Conservation (phyloP, 2,329 filamentous ascomycete genomes). For the Aspergillus texensis region DNA sequence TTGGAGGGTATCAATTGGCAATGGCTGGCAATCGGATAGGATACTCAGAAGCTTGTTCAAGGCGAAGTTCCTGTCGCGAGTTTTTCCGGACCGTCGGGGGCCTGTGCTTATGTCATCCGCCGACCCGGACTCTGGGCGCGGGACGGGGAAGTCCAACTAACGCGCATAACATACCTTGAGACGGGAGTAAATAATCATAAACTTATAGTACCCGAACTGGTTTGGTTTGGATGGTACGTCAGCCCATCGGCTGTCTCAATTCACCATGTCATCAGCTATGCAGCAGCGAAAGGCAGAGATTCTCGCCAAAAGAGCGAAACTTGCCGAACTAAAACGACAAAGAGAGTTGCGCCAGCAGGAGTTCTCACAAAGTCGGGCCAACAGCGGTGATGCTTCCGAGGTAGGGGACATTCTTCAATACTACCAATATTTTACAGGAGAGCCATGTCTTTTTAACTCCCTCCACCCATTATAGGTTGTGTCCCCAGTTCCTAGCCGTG, state of each 20-base stretch:
- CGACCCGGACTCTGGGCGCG: slow-evolving; percentile 21
- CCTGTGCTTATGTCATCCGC: slow-evolving; percentile 43
- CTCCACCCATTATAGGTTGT: slow-evolving; percentile 54
- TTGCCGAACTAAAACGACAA: slow-evolving; percentile 92
- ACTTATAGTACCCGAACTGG: slow-evolving; percentile 24
- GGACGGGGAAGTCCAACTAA: slow-evolving; percentile 6
- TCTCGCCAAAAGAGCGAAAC: slow-evolving; percentile 92
- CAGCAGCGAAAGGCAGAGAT: slow-evolving; percentile 92
- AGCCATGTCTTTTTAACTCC: neutral
- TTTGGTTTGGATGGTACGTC: slow-evolving; percentile 6
- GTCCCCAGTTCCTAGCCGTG: slow-evolving; percentile 70
- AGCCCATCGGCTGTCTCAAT: slow-evolving; percentile 6
- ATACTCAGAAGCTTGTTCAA: slow-evolving; percentile 29
- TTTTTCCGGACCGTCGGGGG: slow-evolving; percentile 43
- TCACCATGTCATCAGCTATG: slow-evolving; percentile 40
- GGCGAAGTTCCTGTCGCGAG: slow-evolving; percentile 46
- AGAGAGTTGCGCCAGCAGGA: slow-evolving; percentile 81
- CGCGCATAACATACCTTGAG: neutral
- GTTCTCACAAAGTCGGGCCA: slow-evolving; percentile 69
- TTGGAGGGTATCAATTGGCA: slow-evolving; percentile 40
- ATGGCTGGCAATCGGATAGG: slow-evolving; percentile 38
- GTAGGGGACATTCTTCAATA: slow-evolving; percentile 50
- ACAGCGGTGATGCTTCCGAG: slow-evolving; percentile 69
- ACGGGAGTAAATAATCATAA: slow-evolving; percentile 16
- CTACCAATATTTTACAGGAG: neutral